phyloP scores from a whole-genome alignment of 495 filamentous ascomycete genomes.

The Trichocladium uniseriatum region DNA sequence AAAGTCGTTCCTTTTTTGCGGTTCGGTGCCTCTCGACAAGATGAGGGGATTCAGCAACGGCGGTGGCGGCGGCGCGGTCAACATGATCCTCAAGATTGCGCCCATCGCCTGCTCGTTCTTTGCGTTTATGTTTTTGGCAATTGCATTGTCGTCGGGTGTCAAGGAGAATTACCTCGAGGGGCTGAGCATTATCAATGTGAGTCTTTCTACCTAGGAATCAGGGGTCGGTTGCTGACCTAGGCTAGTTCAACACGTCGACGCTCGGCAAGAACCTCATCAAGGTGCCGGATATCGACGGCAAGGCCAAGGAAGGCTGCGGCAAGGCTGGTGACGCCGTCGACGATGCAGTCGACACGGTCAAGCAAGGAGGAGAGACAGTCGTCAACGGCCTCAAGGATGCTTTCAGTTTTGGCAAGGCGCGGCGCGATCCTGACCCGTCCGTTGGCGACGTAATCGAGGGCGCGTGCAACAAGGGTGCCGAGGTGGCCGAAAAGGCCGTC shows the following conservation, averaged over 20 bases:
- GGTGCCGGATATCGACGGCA: background rate
- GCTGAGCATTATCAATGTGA: constrained; percentile 55
- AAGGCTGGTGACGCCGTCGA: background rate
- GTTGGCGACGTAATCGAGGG: constrained; percentile 23
- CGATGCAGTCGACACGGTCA: background rate
- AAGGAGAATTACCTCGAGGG: constrained; percentile 49
- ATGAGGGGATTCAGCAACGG: constrained; percentile 7
- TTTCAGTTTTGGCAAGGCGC: constrained; percentile 17
- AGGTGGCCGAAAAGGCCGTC: constrained; percentile 24
- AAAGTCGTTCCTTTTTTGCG: background rate
- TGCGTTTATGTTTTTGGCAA: constrained; percentile 54
- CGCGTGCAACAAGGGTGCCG: constrained; percentile 16
- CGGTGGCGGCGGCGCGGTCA: too few relatives aligned
- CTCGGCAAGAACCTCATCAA: constrained; percentile 45
- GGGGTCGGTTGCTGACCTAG: constrained; percentile 1
- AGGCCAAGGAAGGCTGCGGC: constrained; percentile 2
- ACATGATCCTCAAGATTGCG: constrained; percentile 17
- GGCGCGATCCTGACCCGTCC: background rate
- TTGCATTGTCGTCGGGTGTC: constrained; percentile 60
- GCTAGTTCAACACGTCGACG: constrained; percentile 53
- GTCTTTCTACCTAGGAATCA: constrained; percentile 14
- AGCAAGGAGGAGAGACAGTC: background rate
- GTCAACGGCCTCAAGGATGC: constrained; percentile 7
- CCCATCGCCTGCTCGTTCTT: constrained; percentile 36
- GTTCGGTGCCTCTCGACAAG: too few relatives aligned